Base-by-base conservation (phyloP, 2,329 filamentous ascomycete species). In the Colletotrichum chlorophyti region DNA sequence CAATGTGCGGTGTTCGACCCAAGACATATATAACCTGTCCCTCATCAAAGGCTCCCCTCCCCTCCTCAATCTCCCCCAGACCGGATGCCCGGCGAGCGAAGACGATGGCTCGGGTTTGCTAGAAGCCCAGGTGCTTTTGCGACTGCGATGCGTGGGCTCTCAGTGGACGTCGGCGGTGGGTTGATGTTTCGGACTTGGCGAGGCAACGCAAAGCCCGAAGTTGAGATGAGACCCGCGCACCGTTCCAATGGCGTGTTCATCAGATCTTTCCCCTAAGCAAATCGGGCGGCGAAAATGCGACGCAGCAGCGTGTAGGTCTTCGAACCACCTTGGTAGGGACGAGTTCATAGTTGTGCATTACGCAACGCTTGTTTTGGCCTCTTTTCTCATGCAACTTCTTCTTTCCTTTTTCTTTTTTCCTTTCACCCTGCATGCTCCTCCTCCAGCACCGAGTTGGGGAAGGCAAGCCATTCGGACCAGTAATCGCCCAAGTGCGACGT, bases 381-480 rank as follows among this genome's bases (percentile, higher is more conserved):
- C 6, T n/a, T 31, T 29, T 29, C 1, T 32, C 14, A 17, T 3
- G 3, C n/a, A n/a, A n/a, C n/a, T n/a, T n/a, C n/a, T 37, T 19
- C 9, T 21, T 24, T n/a, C n/a, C 6, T 6, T 17, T 32, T 29
- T 17, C 15, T 9, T 17, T 26, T 24, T 35, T 8, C 27, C 29
- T 29, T 19, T 59, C 51, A 38, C 9, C 31, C 35, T 31, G 37
- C 29, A 38, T 45, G 24, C 15, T 35, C 37, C 23, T 24, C 78
- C 42, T 49, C 53, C 21, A 61, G 48, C 48, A 49, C 43, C 10
- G 42, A 43, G 26, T 41, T 47, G 12, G 54, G 53, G 14, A 58
- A 58, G 8, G 31, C 48, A 14, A 75, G 52, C 71, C 69, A 74
- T 6, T 65, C 57, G 8, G 62, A 58, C 73, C 72, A 74, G 34